Percentiles rank a stretch among this genome's conserved stretches.
phyloP scores from a whole-genome alignment of 495 filamentous ascomycete genomes.

The Aspergillus incahuasiensis region DNA sequence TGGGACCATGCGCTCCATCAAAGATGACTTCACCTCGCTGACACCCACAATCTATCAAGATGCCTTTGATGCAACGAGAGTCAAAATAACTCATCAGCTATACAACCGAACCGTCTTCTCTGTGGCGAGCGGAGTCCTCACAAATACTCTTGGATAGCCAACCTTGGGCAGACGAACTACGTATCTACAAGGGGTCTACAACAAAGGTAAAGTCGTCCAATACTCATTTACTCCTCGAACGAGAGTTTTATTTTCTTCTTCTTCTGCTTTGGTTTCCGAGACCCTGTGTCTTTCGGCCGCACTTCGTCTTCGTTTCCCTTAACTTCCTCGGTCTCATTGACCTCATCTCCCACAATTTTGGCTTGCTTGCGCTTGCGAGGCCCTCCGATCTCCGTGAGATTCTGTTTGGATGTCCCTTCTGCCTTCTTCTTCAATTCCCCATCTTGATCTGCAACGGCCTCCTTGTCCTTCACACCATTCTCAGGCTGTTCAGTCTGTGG shows the following conservation, averaged over 20 bases:
- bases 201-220: background rate
- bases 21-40: background rate
- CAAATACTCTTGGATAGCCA: background rate
- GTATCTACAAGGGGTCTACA: background rate
- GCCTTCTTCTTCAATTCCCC: slow-evolving; percentile 19
- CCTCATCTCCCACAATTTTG: slow-evolving; percentile 38
- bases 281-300: slow-evolving; percentile 20
- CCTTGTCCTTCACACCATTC: slow-evolving; percentile 11
- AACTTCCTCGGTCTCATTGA: slow-evolving; percentile 19
- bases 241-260: slow-evolving; percentile 47
- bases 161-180: background rate
- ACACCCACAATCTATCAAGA: background rate
- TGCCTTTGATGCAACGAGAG: background rate
- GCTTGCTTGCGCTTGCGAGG: slow-evolving; percentile 43
- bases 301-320: slow-evolving; percentile 24
- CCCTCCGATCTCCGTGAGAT: slow-evolving; percentile 39
- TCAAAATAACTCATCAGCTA: background rate
- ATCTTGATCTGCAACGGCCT: slow-evolving; percentile 11
- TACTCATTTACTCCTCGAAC: slow-evolving; percentile 38
- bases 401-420: slow-evolving; percentile 26
- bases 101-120: background rate
- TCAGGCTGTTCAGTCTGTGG: slow-evolving; percentile 8
- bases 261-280: slow-evolving; percentile 38
- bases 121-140: background rate
- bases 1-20: background rate